phyloP scores from a whole-genome alignment of 768 basidiomycete genomes.

The Lactifluus volemus region DNA sequence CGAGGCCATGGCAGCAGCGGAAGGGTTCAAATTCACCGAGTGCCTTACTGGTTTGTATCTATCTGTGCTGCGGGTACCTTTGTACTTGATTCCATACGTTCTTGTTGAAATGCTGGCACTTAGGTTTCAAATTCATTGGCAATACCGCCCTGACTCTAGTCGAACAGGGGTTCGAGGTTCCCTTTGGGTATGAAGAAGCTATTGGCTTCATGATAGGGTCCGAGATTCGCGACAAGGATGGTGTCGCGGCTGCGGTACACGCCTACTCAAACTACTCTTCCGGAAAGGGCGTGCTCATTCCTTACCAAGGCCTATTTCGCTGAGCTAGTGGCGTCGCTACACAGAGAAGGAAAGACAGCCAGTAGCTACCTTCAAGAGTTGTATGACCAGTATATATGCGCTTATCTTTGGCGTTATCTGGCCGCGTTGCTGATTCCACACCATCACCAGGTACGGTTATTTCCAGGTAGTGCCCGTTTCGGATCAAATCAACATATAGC shows the following conservation, averaged over 20 bases:
- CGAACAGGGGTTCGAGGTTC: slow-evolving; percentile 51
- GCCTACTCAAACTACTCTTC: neutral
- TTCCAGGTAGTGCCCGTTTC: slow-evolving; percentile 45
- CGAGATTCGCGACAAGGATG: slow-evolving; percentile 80
- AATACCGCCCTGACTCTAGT: slow-evolving; percentile 67
- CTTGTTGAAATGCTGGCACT: neutral
- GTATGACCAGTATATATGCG: slow-evolving; percentile 42
- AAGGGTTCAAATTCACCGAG: slow-evolving; percentile 80
- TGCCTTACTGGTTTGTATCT: slow-evolving; percentile 64
- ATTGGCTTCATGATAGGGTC: slow-evolving; percentile 87
- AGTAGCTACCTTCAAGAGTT: slow-evolving; percentile 50
- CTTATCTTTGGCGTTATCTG: neutral
- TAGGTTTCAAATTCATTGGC: slow-evolving; percentile 87
- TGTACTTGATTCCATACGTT: slow-evolving; percentile 10
- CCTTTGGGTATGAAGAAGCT: slow-evolving; percentile 87
- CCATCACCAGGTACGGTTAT: slow-evolving; percentile 53
- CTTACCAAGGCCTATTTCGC: slow-evolving; percentile 53
- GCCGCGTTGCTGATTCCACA: neutral
- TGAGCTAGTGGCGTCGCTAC: slow-evolving; percentile 50
- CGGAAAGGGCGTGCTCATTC: neutral
- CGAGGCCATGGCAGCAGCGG: slow-evolving; percentile 58
- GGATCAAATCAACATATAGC: neutral
- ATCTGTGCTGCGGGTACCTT: neutral
- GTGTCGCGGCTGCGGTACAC: slow-evolving; percentile 67
- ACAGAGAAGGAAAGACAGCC: slow-evolving; percentile 43